A percentile compares a stretch with the other conserved stretches of the same genome.
These are phyloP conservation scores for Xylaria sp. DNA, from an alignment of 2,329 filamentous ascomycete species.

Conservation along the genomic window DNA sequence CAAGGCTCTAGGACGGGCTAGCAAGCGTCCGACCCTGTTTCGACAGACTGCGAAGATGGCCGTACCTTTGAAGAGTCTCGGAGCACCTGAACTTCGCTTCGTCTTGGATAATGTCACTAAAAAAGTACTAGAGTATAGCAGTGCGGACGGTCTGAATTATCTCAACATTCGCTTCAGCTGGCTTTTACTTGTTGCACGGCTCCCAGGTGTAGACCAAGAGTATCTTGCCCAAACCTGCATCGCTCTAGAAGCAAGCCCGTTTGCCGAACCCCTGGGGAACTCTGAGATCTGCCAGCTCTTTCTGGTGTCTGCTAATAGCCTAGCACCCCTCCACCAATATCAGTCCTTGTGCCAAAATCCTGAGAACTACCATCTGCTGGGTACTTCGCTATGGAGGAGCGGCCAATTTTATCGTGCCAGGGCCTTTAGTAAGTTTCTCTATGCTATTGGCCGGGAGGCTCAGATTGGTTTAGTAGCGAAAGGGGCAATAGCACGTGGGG, in stretches of 20 bases:
- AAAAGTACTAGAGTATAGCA: constrained; percentile 31
- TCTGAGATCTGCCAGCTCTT: constrained; percentile 45
- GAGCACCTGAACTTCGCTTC: constrained; percentile 33
- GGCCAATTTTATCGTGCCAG: constrained; percentile 39
- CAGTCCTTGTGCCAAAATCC: constrained; percentile 11
- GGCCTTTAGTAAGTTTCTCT: constrained; percentile 41
- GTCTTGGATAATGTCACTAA: constrained; percentile 42
- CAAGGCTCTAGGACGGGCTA: constrained; percentile 26
- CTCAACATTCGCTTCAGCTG: constrained; percentile 41
- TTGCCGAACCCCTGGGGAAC: constrained; percentile 34
- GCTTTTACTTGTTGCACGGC: constrained; percentile 46
- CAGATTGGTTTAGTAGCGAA: constrained; percentile 39
- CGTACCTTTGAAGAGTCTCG: constrained; percentile 35
- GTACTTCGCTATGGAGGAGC: constrained; percentile 40
- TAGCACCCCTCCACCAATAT: constrained; percentile 30
- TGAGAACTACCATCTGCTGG: constrained; percentile 30
- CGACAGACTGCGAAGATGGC: constrained; percentile 47
- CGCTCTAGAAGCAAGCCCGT: constrained; percentile 41
- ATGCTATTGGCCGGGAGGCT: constrained; percentile 43
- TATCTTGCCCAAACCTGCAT: constrained; percentile 40
- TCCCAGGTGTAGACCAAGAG: constrained; percentile 40
- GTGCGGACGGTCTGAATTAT: constrained; percentile 29
- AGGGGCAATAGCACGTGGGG: constrained; percentile 27
- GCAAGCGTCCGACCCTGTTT: constrained; percentile 8
- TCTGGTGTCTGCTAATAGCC: constrained; percentile 38